Evolutionary conservation across 2,329 filamentous ascomycete genomes (phyloP).

Genomic region (Pseudogymnoascus sp.): DNA sequence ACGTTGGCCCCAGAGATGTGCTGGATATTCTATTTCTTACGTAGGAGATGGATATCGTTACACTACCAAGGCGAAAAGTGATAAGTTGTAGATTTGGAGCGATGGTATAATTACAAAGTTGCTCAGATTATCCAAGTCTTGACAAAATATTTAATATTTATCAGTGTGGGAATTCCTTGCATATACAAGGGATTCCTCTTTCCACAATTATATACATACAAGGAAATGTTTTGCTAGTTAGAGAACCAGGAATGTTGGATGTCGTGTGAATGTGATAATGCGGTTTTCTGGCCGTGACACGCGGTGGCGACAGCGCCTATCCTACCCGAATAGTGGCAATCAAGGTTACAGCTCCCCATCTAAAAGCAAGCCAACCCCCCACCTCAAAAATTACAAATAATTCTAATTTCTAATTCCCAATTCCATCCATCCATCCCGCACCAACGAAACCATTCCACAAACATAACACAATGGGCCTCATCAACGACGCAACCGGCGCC

Average conservation of each 20-base stretch:
- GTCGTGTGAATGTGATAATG: background rate
- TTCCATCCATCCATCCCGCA: background rate
- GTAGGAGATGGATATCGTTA: background rate
- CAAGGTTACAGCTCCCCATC: background rate
- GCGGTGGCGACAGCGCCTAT: constrained; percentile 4
- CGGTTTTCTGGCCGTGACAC: background rate
- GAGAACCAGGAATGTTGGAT: background rate
- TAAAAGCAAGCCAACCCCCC: background rate
- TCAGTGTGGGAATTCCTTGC: background rate
- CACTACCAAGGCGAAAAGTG: background rate
- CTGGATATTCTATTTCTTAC: background rate
- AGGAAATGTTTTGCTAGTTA: background rate
- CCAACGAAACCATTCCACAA: background rate
- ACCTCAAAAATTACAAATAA: constrained; percentile 5
- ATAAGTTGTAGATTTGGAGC: background rate
- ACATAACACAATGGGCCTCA: background rate
- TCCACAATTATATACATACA: background rate
- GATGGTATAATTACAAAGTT: background rate
- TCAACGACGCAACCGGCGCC: background rate
- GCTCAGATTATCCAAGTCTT: background rate
- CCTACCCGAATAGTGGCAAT: constrained; percentile 4
- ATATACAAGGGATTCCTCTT: background rate
- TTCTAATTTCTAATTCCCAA: background rate
- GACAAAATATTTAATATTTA: background rate
- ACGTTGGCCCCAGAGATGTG: background rate